Base-by-base conservation (phyloP, 257 asterid genomes). In the Anisodus tanguticus region DNA sequence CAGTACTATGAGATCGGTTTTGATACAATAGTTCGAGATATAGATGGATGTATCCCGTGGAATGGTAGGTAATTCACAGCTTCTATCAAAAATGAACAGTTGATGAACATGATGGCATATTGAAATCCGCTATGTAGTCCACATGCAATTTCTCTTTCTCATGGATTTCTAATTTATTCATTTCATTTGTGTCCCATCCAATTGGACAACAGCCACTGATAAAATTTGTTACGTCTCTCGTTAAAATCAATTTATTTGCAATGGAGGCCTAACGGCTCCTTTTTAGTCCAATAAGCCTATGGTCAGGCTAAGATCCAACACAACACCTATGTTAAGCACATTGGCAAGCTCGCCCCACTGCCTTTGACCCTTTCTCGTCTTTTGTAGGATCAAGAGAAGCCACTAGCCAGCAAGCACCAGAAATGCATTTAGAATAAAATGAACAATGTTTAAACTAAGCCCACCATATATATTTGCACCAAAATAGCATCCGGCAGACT, bases 391-490 rank as follows among this genome's bases (percentile, higher is more conserved):
- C 64, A 16, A 58, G 64, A 58, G 22, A 58, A 16, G 64, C 64
- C 63, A 22, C 26, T 22, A 22, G 26, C 26, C 26, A 58, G 64
- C 22, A 58, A 58, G 64, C 60, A 54, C 60, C 60, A 55, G 60
- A 55, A 31, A 31, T 31, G 35, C 35, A 31, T 31, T 31, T 31
- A n/a, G 19, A 74, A 74, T 4, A 31, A 74, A 74, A 6, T 74
- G 1, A 47, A 22, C 11, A n/a, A 3, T 22, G 26, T 22, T 70
- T 74, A 49, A 74, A 74, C 59, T 49, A 74, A 74, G 43, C 43
- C 43, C 80, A 19, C 80, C 80, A 74, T 3, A 10, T 74, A 47
- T 47, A 74, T 35, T 74, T 74, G 80, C 60, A 74, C 60, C 80
- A 49, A 31, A 74, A 49, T 74, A 74, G 39, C 80, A 22, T 58